phyloP scores from a whole-genome alignment of 2,329 filamentous ascomycete genomes.

The Phyllosticta citrichinensis region DNA sequence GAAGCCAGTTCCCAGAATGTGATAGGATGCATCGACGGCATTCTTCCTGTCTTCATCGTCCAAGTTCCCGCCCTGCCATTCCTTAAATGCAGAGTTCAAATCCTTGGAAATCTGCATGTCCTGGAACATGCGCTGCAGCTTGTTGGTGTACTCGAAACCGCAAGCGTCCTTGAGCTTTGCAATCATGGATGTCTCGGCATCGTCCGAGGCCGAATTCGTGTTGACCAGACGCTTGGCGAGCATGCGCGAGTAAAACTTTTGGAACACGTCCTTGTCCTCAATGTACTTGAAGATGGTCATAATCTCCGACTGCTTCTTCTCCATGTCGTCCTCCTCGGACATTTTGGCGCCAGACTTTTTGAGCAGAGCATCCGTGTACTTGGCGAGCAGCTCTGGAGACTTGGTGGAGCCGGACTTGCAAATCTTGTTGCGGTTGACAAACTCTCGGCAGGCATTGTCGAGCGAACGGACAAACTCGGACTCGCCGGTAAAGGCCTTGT shows the following conservation, averaged over 20 bases:
- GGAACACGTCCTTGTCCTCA: constrained; percentile 99
- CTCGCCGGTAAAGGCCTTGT: constrained; percentile 86
- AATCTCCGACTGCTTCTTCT: constrained; percentile 78
- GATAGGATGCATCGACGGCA: constrained; percentile 75
- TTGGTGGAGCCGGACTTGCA: constrained; percentile 90
- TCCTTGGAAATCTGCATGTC: constrained; percentile 99
- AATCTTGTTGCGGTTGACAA: constrained; percentile 94
- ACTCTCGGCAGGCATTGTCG: constrained; percentile 94
- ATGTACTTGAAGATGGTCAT: constrained; percentile 99
- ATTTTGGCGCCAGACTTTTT: constrained; percentile 81
- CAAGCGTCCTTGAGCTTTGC: constrained; percentile 97
- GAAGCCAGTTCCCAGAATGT: constrained; percentile 91
- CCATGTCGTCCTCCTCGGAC: constrained; percentile 87
- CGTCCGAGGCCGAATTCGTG: constrained; percentile 88
- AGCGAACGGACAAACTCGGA: constrained; percentile 93
- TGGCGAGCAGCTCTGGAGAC: constrained; percentile 87
- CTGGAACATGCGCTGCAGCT: constrained; percentile 99
- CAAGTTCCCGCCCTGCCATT: constrained; percentile 58
- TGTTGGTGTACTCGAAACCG: constrained; percentile 98
- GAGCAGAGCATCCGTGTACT: constrained; percentile 85
- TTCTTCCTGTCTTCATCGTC: constrained; percentile 56
- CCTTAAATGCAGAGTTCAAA: constrained; percentile 80
- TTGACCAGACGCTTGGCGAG: constrained; percentile 89
- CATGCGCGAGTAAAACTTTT: constrained; percentile 98
- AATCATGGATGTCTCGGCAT: constrained; percentile 99